Evolutionary conservation across 208 protist genomes (phyloP).

Genomic region (Acanthamoeba castellanii): DNA sequence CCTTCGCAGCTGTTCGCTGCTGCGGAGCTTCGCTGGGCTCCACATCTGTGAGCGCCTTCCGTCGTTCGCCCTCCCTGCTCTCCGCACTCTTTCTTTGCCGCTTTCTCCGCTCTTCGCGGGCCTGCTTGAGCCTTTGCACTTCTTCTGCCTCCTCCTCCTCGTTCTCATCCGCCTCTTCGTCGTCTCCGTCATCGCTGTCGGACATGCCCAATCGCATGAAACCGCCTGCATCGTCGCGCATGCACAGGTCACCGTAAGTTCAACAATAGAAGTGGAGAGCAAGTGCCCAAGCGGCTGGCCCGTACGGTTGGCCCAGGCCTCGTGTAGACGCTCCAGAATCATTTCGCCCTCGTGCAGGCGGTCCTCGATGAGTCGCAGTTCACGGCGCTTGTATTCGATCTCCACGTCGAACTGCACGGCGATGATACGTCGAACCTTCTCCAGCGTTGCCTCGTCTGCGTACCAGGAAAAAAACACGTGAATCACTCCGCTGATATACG

Average conservation of each 20-base stretch:
- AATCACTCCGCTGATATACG: too few relatives aligned
- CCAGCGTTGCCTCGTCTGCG: neutral
- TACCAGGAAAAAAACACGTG: neutral
- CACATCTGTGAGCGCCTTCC: neutral
- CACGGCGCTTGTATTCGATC: conserved; percentile 35
- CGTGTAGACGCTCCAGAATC: neutral
- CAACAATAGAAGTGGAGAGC: too few relatives aligned
- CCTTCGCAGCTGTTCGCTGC: neutral
- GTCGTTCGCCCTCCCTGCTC: neutral
- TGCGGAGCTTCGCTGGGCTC: neutral
- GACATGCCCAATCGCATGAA: conserved; percentile 7
- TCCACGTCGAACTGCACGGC: conserved; percentile 55
- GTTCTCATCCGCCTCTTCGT: neutral
- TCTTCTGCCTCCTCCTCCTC: neutral
- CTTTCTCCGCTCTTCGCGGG: neutral
- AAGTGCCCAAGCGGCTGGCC: too few relatives aligned
- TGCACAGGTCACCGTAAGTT: too few relatives aligned
- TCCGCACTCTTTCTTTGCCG: too few relatives aligned
- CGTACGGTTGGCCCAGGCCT: conserved; percentile 55
- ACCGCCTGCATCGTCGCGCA: neutral
- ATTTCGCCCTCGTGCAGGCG: conserved; percentile 21
- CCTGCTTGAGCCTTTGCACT: neutral
- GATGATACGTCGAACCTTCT: neutral
- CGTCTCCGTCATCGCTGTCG: conserved; percentile 14
- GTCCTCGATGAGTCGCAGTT: conserved; percentile 53